A percentile compares a stretch with the other conserved stretches of the same genome.
Conservation (phyloP, 2,329 filamentous ascomycete genomes). For the Calonectria pseudoreteaudii region DNA sequence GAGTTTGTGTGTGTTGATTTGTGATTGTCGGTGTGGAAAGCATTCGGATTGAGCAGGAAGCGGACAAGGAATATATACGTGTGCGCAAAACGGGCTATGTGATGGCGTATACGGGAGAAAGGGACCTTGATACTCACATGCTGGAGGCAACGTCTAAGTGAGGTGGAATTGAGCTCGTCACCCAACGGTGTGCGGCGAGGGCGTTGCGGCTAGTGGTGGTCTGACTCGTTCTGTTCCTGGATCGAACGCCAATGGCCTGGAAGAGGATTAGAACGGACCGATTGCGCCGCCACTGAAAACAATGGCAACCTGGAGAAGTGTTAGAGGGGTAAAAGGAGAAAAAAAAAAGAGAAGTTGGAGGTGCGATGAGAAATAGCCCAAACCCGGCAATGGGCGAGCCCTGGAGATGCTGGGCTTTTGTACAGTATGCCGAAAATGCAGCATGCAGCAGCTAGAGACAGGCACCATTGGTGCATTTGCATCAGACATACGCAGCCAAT, state of each 20-base stretch:
- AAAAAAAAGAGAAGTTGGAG: neutral
- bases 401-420: slow-evolving; percentile 9
- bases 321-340: neutral
- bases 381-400: neutral
- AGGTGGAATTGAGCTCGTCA: slow-evolving; percentile 8
- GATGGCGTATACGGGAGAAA: neutral
- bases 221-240: slow-evolving; percentile 23
- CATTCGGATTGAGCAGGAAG: neutral
- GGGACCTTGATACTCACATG: slow-evolving; percentile 5
- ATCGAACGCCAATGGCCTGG: neutral
- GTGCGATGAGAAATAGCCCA: slow-evolving; percentile 6
- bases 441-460: neutral
- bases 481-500: slow-evolving; percentile 18
- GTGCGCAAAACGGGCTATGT: neutral
- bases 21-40: neutral
- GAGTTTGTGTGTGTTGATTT: neutral
- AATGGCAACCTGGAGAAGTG: neutral
- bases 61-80: slow-evolving; percentile 5
- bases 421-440: neutral
- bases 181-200: neutral
- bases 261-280: slow-evolving; percentile 5
- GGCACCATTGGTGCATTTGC: slow-evolving; percentile 13
- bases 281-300: slow-evolving; percentile 9
- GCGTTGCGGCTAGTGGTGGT: slow-evolving; percentile 8
- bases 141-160: neutral